Evolutionary conservation across 805 yeast species (phyloP), one percentile per base, ranked within the genome.

Genomic region (Lachancea dasiensis): DNA sequence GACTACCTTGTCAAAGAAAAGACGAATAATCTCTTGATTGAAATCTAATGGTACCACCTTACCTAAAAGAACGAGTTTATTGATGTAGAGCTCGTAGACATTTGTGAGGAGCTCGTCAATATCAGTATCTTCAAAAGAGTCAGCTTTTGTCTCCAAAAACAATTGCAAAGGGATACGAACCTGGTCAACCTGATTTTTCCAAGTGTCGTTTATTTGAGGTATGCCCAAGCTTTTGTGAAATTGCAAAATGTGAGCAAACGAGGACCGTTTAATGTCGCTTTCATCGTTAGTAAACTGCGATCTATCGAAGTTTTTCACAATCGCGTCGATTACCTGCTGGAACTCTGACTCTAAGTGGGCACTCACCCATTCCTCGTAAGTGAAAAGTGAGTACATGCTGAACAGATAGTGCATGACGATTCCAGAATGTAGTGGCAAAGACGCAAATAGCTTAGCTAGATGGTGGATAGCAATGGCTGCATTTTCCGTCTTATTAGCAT

Each of bases 361-460:
- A 20, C 50, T 49, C 16, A 52, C 48, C 64, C 64, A 59, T 27
- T 55, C 61, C 23, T 58, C 62, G 34, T 46, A 47, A 3, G 45
- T 28, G 27, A 56, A 56, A 20, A 57, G 34, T 14, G 44, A 48
- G 27, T 54, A 51, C 8, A 56, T 49, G 11, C 50, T 46, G n/a
- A 54, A 38, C 6, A 55, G 36, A 6, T 56, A 51, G 3, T 44
- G 34, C 14, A 52, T 38, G 14, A 55, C 45, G 28, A 41, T 47
- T 13, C 44, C 46, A 2, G 52, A 43, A 26, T 55, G 52, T 0
- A 51, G 36, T 5, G 60, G 51, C 19, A 57, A 27, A 18, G 47
- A 50, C 8, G 44, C 40, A 15, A 58, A 38, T 13, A 58, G 41
- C 13, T 47, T 41, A 14, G 46, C 46, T 15, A 52, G 22, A n/a